A percentile compares a stretch with the other conserved stretches of the same genome.
Conservation (phyloP, 2,329 filamentous ascomycete genomes). For the Juglanconis juglandina region DNA sequence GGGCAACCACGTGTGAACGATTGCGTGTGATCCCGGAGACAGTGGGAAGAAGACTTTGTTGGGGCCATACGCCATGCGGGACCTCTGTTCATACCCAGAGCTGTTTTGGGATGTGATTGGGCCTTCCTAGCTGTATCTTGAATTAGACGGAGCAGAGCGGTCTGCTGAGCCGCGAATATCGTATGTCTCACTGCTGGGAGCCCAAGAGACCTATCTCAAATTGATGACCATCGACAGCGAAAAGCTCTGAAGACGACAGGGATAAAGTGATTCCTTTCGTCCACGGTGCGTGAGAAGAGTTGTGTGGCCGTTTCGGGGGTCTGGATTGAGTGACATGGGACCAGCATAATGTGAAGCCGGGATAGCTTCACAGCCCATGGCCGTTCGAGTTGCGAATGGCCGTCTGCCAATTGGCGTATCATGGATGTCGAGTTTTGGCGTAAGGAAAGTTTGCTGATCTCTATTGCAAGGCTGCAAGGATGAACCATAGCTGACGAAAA, state of each 20-base stretch:
- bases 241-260: too few species aligned
- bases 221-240: not conserved
- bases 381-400: not conserved
- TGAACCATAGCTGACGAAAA: not conserved
- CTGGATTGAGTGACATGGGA: not conserved
- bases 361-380: not conserved
- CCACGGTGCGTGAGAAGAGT: not conserved
- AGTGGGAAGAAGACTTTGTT: conserved; percentile 4
- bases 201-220: not conserved
- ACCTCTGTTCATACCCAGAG: too few species aligned
- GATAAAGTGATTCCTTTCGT: too few species aligned
- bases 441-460: not conserved
- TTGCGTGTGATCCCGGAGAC: not conserved
- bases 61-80: not conserved
- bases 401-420: conserved; percentile 5
- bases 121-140: too few species aligned
- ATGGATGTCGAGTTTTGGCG: not conserved
- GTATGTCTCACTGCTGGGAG: not conserved
- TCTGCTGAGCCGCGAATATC: too few species aligned
- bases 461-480: conserved; percentile 3
- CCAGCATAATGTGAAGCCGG: not conserved
- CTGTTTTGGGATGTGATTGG: too few species aligned
- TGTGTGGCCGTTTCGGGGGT: not conserved
- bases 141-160: too few species aligned
- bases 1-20: not conserved